phyloP scores from a whole-genome alignment of 2,329 filamentous ascomycete species.

The Aspergillus sp. region DNA sequence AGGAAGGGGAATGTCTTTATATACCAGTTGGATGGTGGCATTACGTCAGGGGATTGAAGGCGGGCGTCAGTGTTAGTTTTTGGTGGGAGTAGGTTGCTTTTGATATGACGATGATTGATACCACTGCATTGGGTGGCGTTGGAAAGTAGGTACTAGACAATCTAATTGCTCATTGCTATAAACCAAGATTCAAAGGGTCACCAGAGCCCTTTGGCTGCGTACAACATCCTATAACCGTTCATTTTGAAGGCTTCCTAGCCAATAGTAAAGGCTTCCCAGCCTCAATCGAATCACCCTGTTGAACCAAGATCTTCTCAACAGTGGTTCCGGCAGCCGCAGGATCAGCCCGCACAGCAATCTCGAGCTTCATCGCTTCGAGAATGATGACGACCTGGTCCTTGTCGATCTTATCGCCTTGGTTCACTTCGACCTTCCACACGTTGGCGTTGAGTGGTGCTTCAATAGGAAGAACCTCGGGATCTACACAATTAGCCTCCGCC shows the following conservation, averaged over 20 bases:
- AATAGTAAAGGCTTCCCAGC: constrained; percentile 28
- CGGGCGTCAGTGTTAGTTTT: constrained; percentile 92
- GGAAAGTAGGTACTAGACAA: not conserved
- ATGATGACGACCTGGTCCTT: constrained; percentile 41
- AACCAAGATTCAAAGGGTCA: not conserved
- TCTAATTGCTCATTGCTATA: not conserved
- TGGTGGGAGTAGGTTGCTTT: constrained; percentile 66
- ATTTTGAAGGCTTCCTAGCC: constrained; percentile 11
- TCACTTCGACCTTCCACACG: constrained; percentile 47
- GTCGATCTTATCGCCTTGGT: constrained; percentile 37
- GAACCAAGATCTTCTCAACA: constrained; percentile 36
- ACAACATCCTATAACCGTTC: not conserved
- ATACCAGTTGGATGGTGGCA: constrained; percentile 98
- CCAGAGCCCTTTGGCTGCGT: not conserved
- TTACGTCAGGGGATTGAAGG: constrained; percentile 77
- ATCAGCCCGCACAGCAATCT: constrained; percentile 41
- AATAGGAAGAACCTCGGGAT: constrained; percentile 32
- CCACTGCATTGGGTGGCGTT: too few species aligned
- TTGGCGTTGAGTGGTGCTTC: constrained; percentile 45
- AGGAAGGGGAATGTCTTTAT: constrained; percentile 76
- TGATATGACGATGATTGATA: not conserved
- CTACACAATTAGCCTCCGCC: constrained; percentile 9
- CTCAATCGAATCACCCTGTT: constrained; percentile 34
- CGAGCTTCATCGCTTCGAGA: constrained; percentile 54
- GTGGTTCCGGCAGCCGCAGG: constrained; percentile 18